These are phyloP conservation scores for Saccharomyces pastorianus DNA, from an alignment of 1,139 yeast species.

Conservation along the genomic window DNA sequence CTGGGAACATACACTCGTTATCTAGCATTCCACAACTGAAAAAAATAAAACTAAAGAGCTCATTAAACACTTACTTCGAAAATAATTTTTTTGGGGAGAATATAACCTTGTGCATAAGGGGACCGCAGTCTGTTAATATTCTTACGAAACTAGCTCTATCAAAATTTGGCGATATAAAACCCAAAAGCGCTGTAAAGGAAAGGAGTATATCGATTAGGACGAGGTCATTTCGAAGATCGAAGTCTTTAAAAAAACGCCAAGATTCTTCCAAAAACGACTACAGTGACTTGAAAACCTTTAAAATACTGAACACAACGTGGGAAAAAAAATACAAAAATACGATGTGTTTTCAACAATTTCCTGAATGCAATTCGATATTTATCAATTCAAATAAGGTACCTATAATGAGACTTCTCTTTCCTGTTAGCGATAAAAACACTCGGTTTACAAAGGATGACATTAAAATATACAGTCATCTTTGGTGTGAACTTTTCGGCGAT, in stretches of 20 bases:
- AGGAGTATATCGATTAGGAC: not conserved
- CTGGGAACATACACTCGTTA: slow-evolving; percentile 59
- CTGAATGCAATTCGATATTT: slow-evolving; percentile 21
- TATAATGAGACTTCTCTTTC: slow-evolving; percentile 36
- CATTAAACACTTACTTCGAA: slow-evolving; percentile 44
- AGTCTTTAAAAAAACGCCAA: not conserved
- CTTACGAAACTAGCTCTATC: slow-evolving; percentile 44
- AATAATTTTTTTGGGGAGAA: slow-evolving; percentile 44
- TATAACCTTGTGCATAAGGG: slow-evolving; percentile 50
- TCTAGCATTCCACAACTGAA: slow-evolving; percentile 42
- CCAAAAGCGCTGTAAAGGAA: not conserved
- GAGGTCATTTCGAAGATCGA: not conserved
- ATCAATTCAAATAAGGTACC: slow-evolving; percentile 29
- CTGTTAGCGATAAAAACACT: slow-evolving; percentile 21
- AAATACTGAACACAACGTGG: slow-evolving; percentile 19
- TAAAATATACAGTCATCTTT: slow-evolving; percentile 34
- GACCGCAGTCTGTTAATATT: slow-evolving; percentile 54
- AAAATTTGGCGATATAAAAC: slow-evolving; percentile 34
- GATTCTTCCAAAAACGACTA: not conserved
- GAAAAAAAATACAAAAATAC: slow-evolving; percentile 9
- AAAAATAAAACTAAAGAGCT: slow-evolving; percentile 46
- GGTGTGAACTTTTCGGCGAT: slow-evolving; percentile 57
- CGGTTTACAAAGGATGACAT: slow-evolving; percentile 15
- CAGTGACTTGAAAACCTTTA: slow-evolving; percentile 2
- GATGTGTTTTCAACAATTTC: slow-evolving; percentile 18